Percentiles rank a stretch among this genome's conserved stretches.
phyloP scores from a whole-genome alignment of 805 yeast species.

The Kregervanrija pseudodelftensis region DNA sequence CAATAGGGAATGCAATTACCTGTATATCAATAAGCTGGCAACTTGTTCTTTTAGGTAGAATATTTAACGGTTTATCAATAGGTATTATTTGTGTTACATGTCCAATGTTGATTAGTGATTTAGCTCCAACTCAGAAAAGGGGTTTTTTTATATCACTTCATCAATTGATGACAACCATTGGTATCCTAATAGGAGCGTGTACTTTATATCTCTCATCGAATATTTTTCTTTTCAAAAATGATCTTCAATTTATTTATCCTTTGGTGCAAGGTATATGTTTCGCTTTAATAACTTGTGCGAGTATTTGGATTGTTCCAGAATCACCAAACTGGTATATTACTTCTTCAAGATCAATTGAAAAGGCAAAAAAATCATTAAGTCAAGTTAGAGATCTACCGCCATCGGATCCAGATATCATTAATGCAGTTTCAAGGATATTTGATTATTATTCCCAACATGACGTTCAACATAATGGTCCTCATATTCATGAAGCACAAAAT shows the following conservation, averaged over 20 bases:
- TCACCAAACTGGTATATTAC: slow-evolving; percentile 26
- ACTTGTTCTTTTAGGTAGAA: slow-evolving; percentile 22
- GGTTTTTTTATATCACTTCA: slow-evolving; percentile 27
- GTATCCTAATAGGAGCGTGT: slow-evolving; percentile 27
- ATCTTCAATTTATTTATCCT: slow-evolving; percentile 20
- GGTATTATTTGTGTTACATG: slow-evolving; percentile 28
- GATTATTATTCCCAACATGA: slow-evolving; percentile 4
- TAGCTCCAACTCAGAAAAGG: slow-evolving; percentile 24
- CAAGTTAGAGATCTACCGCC: slow-evolving; percentile 13
- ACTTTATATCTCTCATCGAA: slow-evolving; percentile 15
- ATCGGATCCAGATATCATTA: slow-evolving; percentile 16
- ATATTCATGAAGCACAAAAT: background rate
- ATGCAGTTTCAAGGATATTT: slow-evolving; percentile 17
- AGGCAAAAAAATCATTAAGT: slow-evolving; percentile 17
- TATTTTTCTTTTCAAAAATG: slow-evolving; percentile 1
- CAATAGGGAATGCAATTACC: slow-evolving; percentile 15
- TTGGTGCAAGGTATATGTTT: slow-evolving; percentile 16
- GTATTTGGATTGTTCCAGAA: slow-evolving; percentile 28
- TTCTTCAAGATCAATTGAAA: slow-evolving; percentile 4
- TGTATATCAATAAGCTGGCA: slow-evolving; percentile 17
- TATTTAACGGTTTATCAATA: slow-evolving; percentile 24
- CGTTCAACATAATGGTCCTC: background rate
- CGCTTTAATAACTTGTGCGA: slow-evolving; percentile 8
- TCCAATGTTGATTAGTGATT: slow-evolving; percentile 31
- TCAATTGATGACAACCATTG: slow-evolving; percentile 29